phyloP scores from a whole-genome alignment of 2,329 filamentous ascomycete genomes.

The Fusarium humuli region DNA sequence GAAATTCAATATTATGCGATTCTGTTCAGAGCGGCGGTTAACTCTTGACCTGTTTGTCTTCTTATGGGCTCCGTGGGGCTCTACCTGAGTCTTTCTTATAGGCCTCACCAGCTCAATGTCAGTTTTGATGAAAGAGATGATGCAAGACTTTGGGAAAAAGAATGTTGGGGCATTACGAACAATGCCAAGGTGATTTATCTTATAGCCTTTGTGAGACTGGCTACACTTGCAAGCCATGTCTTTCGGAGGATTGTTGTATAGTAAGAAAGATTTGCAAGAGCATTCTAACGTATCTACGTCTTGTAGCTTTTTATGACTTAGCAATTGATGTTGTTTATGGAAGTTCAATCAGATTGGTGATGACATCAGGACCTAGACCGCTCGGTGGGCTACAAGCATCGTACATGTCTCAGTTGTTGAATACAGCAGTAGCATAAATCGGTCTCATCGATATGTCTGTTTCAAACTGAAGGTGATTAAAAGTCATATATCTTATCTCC shows the following conservation, averaged over 20 bases:
- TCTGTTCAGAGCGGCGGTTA: conserved; percentile 29
- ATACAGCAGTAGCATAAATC: background rate
- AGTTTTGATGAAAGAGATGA: conserved; percentile 16
- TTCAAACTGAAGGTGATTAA: conserved; percentile 6
- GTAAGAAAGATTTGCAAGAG: conserved; percentile 34
- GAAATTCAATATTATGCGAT: conserved; percentile 35
- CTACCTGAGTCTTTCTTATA: conserved; percentile 11
- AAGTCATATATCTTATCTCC: conserved; percentile 22
- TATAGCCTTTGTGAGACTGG: conserved; percentile 8
- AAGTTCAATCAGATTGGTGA: background rate
- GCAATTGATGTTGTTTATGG: conserved; percentile 37
- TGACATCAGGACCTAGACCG: background rate
- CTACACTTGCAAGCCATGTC: conserved; percentile 20
- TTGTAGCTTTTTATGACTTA: conserved; percentile 31
- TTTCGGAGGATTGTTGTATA: conserved; percentile 37
- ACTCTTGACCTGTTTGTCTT: conserved; percentile 32
- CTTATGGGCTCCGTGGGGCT: conserved; percentile 23
- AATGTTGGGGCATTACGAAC: conserved; percentile 20
- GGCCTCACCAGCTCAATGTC: background rate
- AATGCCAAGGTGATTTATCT: conserved; percentile 17
- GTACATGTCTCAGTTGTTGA: background rate
- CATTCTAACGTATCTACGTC: conserved; percentile 17
- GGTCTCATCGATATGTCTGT: background rate
- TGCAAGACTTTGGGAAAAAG: conserved; percentile 20
- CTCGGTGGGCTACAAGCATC: background rate